A percentile compares a stretch with the other conserved stretches of the same genome.
Evolutionary conservation across 2,329 filamentous ascomycete species (phyloP).

Genomic region (Aspergillus ochraceoroseus): DNA sequence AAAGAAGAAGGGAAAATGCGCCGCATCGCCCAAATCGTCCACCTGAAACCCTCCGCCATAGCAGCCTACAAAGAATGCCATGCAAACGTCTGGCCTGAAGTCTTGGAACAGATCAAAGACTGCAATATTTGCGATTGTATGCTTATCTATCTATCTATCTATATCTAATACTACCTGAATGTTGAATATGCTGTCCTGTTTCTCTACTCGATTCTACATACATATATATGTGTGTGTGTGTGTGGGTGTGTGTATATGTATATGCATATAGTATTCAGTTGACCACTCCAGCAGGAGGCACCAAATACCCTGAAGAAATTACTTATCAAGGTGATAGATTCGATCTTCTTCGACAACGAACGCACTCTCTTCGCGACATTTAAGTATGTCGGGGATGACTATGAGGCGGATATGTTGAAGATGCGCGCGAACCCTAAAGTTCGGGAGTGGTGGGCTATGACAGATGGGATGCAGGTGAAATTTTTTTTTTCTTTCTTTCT

Average conservation of each 20-base stretch:
- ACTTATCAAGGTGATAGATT: conserved; percentile 58
- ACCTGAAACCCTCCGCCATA: conserved; percentile 62
- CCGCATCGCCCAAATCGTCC: conserved; percentile 66
- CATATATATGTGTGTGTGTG: too few species aligned
- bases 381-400: conserved; percentile 72
- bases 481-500: background rate
- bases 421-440: conserved; percentile 71
- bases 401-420: conserved; percentile 66
- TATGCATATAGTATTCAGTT: too few species aligned
- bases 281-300: too few species aligned
- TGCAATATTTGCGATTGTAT: conserved; percentile 70
- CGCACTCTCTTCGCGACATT: conserved; percentile 68
- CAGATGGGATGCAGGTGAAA: conserved; percentile 68
- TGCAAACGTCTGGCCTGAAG: conserved; percentile 70
- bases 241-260: too few species aligned
- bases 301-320: too few species aligned
- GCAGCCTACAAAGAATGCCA: conserved; percentile 70
- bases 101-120: conserved; percentile 68
- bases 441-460: conserved; percentile 75
- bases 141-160: conserved; percentile 21
- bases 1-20: conserved; percentile 16
- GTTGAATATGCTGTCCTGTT: too few species aligned
- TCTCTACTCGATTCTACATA: too few species aligned
- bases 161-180: too few species aligned
- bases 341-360: conserved; percentile 64